phyloP scores from a whole-genome alignment of 352 stramenopile genomes.

The Pseudoperonospora humuli region DNA sequence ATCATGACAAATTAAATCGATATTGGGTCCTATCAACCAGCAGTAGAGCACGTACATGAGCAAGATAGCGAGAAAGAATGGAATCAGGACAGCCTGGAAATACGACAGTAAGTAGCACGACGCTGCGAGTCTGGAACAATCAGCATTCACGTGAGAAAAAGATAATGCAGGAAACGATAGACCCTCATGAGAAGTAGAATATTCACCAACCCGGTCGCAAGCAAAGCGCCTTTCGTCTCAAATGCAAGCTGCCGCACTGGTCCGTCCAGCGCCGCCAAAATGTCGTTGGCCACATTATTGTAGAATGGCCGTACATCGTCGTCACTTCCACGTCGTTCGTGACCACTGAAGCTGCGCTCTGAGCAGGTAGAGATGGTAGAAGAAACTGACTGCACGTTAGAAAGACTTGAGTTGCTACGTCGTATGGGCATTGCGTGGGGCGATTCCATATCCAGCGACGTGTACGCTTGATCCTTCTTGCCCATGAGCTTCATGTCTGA shows the following conservation, averaged over 20 bases:
- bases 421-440: constrained; percentile 25
- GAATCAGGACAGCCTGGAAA: constrained; percentile 80
- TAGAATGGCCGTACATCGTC: constrained; percentile 29
- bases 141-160: background rate
- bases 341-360: constrained; percentile 20
- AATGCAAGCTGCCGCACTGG: constrained; percentile 66
- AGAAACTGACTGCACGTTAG: constrained; percentile 28
- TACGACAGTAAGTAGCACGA: constrained; percentile 76
- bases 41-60: constrained; percentile 48
- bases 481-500: constrained; percentile 51
- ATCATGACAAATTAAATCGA: background rate
- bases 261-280: constrained; percentile 48
- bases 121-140: constrained; percentile 46
- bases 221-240: constrained; percentile 74
- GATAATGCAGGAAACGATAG: too few relatives aligned
- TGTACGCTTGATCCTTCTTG: constrained; percentile 71
- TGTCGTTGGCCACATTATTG: constrained; percentile 45
- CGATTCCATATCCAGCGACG: constrained; percentile 68
- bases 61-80: constrained; percentile 85
- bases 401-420: constrained; percentile 26
- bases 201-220: constrained; percentile 58
- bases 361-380: constrained; percentile 30
- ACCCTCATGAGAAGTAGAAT: background rate
- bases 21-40: background rate
- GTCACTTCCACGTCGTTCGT: constrained; percentile 1